Evolutionary conservation across 345 rosid genomes (phyloP), one percentile per base, ranked within the genome.

Genomic region (Acer saccharum): DNA sequence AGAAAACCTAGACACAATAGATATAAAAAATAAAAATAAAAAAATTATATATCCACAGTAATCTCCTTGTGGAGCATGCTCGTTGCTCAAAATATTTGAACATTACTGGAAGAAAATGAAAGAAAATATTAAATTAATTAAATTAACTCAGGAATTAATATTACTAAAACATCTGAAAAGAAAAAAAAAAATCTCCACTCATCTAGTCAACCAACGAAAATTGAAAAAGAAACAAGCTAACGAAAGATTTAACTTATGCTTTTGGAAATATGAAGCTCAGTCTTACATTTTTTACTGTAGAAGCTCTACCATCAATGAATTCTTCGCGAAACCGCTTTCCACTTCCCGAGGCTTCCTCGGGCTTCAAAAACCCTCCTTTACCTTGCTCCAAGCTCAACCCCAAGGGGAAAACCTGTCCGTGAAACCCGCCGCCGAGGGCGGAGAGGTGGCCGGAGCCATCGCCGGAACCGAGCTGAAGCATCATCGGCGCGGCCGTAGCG

Each of bases 331-430:
- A 91, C 44, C 97, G 89, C 82, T 89, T 94, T n/a, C 90, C 91
- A 54, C 92, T 94, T 41, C 91, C 97, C 27, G 93, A 92, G 2
- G 86, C 94, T 10, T 88, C 98, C 71, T 92, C 95, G 54, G 90
- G 90, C 82, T 91, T 92, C 79, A 92, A 80, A 83, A 89, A 92
- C 62, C 88, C 90, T 74, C 97, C 98, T 79, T 88, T 91, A 10
- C 98, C 97, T 87, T 92, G 94, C 46, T 96, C 97, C 84, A 96
- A 82, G 87, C 99, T 91, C 79, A 96, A 80, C 10, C 97, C 98
- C 62, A 92, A 62, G 7, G 99, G 99, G 65, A 96, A 96, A 71
- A 85, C 82, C 80, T 84, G 83, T 52, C 92, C 93, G 44, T 89
- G 98, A 87, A 86, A 94, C 54, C 90, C 87, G 1, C 82, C 85